phyloP scores from a whole-genome alignment of 2,329 filamentous ascomycete species.

The Colletotrichum siamense region DNA sequence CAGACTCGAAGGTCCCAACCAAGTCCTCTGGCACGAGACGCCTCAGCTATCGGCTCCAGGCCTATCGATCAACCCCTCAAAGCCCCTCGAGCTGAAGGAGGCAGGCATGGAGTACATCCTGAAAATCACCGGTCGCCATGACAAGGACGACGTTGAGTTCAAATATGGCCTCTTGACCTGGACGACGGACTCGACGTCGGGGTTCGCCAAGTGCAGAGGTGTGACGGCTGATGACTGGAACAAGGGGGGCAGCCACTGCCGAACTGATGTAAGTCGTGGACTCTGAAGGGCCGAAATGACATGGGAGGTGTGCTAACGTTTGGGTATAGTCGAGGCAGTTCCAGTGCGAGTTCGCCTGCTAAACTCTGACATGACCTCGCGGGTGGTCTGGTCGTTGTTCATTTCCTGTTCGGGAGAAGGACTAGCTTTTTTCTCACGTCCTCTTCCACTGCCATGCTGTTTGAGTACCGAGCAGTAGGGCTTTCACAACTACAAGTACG shows the following conservation, averaged over 20 bases:
- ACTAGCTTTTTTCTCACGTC: neutral
- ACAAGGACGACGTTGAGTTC: neutral
- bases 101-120: neutral
- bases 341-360: neutral
- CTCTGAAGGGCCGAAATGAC: neutral
- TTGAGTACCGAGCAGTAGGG: neutral
- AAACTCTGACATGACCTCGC: neutral
- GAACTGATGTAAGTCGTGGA: neutral
- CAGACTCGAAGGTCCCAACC: neutral
- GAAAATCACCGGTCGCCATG: neutral
- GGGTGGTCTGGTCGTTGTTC: neutral
- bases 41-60: neutral
- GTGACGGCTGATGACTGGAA: neutral
- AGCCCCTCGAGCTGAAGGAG: neutral
- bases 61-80: neutral
- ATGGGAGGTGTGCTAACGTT: neutral
- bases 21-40: neutral
- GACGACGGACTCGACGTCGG: neutral
- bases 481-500: accelerated
- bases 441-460: neutral
- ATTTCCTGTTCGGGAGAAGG: neutral
- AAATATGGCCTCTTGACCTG: neutral
- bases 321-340: neutral
- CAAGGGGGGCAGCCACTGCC: neutral
- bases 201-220: neutral